phyloP scores from a whole-genome alignment of 1,139 yeast species.

The Saccharomyces hybrid region DNA sequence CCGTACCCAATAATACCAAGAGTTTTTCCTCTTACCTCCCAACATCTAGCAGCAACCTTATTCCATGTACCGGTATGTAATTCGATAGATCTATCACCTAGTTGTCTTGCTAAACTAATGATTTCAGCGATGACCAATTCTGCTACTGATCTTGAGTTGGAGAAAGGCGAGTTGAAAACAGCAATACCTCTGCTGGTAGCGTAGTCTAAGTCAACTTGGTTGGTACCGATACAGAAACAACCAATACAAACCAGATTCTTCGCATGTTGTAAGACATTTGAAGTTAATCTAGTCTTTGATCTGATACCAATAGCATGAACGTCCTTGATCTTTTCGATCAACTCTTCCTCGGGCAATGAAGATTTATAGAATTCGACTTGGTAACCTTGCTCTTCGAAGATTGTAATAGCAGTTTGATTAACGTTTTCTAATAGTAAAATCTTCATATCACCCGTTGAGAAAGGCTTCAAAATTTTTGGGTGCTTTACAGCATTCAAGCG shows the following conservation, averaged over 20 bases:
- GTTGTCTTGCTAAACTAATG: slow-evolving; percentile 88
- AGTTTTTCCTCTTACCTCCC: slow-evolving; percentile 99
- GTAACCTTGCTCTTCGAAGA: slow-evolving; percentile 83
- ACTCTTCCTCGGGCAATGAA: slow-evolving; percentile 84
- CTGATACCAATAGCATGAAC: slow-evolving; percentile 98
- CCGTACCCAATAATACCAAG: slow-evolving; percentile 97
- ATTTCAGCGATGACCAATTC: slow-evolving; percentile 95
- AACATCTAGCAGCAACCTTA: slow-evolving; percentile 88
- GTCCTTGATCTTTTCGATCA: slow-evolving; percentile 85
- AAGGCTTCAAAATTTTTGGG: slow-evolving; percentile 37
- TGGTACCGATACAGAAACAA: slow-evolving; percentile 98
- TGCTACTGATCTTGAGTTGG: slow-evolving; percentile 97
- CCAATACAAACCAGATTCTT: slow-evolving; percentile 86
- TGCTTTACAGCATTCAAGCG: slow-evolving; percentile 37
- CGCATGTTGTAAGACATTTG: slow-evolving; percentile 72
- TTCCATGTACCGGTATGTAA: slow-evolving; percentile 97
- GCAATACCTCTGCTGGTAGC: slow-evolving; percentile 94
- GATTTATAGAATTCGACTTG: slow-evolving; percentile 93
- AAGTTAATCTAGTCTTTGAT: slow-evolving; percentile 87
- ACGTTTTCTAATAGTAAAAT: slow-evolving; percentile 87
- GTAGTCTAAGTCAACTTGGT: slow-evolving; percentile 86
- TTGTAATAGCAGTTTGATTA: slow-evolving; percentile 82
- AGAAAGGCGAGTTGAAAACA: slow-evolving; percentile 97
- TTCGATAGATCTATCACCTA: slow-evolving; percentile 95
- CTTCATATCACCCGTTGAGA: slow-evolving; percentile 61